Evolutionary conservation across 1,284 basidiomycete genomes (phyloP), one percentile per base, ranked within the genome.

Genomic region (Naganishia albida): DNA sequence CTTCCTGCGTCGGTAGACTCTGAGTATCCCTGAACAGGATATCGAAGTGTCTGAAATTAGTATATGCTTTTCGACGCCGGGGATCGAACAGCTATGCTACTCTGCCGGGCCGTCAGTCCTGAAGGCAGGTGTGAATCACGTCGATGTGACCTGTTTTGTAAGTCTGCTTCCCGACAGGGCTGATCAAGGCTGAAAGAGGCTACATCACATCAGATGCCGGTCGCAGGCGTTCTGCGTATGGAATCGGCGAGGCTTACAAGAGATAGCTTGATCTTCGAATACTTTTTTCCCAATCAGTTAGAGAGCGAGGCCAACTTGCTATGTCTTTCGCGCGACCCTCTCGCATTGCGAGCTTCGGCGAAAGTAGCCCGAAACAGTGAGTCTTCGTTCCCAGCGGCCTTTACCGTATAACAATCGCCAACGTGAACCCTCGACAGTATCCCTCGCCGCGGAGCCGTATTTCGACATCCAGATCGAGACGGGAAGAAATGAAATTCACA

Each of bases 101-200:
- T 59, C 66, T 2, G 67, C 69, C 0, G 72, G 69, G 0, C 48
- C 54, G 0, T 39, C 62, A 2, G 64, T 38, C 0, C 67, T 80
- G 13, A 30, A 68, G n/a, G 73, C 75, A 0, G 78, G 77, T 1
- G 23, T 49, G 2, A 78, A 78, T 49, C 48, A 51, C 1, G 20
- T 79, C 13, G 63, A 62, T 10, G 66, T 73, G 1, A 64, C 59
- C 3, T 77, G 74, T 55, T 63, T 71, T 0, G 78, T 78, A 50
- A 70, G 77, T 71, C n/a, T 40, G 25, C 18, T 23, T n/a, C 34
- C 26, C 3, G 12, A 34, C 23, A 13, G 7, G 15, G 40, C 2
- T n/a, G n/a, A n/a, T n/a, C n/a, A n/a, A n/a, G 20, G 8, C 48
- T 42, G 4, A 39, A 20, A 7, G 1, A 23, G n/a, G 39, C 48